A percentile compares a stretch with the other conserved stretches of the same genome.
These are phyloP conservation scores for Staphylotrichum tortipilum DNA, from an alignment of 495 filamentous ascomycete genomes.

Conservation along the genomic window DNA sequence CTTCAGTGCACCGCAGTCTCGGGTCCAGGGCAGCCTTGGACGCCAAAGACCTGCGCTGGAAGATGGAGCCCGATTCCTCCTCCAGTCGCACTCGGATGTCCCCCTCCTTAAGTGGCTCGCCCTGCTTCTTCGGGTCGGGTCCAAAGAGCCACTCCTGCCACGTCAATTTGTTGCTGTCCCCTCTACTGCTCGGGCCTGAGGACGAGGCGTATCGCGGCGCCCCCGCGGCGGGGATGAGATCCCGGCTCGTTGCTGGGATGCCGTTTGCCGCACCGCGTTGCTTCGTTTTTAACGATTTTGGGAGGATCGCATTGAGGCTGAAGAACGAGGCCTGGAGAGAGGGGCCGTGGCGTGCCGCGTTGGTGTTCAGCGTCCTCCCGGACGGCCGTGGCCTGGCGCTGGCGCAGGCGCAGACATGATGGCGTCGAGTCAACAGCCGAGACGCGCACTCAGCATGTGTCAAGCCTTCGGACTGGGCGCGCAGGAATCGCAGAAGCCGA, in stretches of 20 bases:
- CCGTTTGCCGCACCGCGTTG: constrained; percentile 6
- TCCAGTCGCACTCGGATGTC: constrained; percentile 46
- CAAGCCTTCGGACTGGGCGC: constrained; percentile 49
- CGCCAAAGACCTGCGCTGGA: constrained; percentile 53
- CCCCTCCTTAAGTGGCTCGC: constrained; percentile 36
- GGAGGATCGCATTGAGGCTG: constrained; percentile 38
- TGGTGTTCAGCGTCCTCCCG: constrained; percentile 1
- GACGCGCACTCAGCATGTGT: constrained; percentile 25
- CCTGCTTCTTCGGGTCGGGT: constrained; percentile 21
- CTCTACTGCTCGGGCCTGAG: constrained; percentile 23
- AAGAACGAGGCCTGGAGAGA: constrained; percentile 35
- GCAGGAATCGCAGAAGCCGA: constrained; percentile 53
- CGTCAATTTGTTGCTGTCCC: constrained; percentile 31
- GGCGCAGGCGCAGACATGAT: constrained; percentile 21
- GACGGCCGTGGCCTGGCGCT: constrained; percentile 8
- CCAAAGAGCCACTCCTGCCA: constrained; percentile 53
- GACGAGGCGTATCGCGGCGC: constrained; percentile 30
- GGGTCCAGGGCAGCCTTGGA: constrained; percentile 71
- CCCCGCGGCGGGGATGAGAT: constrained; percentile 7
- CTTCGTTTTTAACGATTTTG: constrained; percentile 20
- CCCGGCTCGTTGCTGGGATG: constrained; percentile 4
- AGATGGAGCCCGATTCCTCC: constrained; percentile 42
- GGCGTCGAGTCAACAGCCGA: constrained; percentile 2
- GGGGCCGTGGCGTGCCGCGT: constrained; percentile 20
- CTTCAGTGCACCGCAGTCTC: constrained; percentile 83